These are phyloP conservation scores for Aureobasidium leucospermi DNA, from an alignment of 2,329 filamentous ascomycete species.

Conservation along the genomic window DNA sequence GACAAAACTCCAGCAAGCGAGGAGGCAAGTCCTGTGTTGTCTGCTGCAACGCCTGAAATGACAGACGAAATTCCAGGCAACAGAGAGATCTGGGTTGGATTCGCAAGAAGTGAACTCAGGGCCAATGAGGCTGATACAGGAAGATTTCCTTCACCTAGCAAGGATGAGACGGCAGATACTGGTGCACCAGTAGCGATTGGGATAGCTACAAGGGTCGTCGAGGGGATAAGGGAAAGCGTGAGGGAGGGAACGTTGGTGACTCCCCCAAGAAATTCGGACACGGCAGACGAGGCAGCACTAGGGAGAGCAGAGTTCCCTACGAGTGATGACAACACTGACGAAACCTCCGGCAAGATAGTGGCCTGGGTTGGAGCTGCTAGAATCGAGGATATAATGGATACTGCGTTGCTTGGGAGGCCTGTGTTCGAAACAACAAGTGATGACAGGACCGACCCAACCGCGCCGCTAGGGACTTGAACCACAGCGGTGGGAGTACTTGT, in stretches of 20 bases:
- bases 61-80: not conserved
- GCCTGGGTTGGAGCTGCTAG: not conserved
- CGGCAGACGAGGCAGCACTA: not conserved
- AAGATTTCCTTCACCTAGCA: not conserved
- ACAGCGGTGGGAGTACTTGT: not conserved
- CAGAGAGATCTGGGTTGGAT: not conserved
- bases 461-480: not conserved
- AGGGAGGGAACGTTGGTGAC: not conserved
- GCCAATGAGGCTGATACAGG: not conserved
- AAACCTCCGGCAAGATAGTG: not conserved
- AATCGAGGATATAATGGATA: not conserved
- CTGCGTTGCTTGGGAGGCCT: not conserved
- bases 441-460: not conserved
- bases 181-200: not conserved
- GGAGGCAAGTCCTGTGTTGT: not conserved
- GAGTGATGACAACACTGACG: not conserved
- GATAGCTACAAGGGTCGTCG: not conserved
- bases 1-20: not conserved
- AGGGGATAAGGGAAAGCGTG: not conserved
- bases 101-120: not conserved
- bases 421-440: not conserved
- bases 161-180: not conserved
- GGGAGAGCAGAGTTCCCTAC: not conserved
- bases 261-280: not conserved
- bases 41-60: not conserved